Evolutionary conservation across 345 rosid species (phyloP).

Genomic region (Theobroma cacao): DNA sequence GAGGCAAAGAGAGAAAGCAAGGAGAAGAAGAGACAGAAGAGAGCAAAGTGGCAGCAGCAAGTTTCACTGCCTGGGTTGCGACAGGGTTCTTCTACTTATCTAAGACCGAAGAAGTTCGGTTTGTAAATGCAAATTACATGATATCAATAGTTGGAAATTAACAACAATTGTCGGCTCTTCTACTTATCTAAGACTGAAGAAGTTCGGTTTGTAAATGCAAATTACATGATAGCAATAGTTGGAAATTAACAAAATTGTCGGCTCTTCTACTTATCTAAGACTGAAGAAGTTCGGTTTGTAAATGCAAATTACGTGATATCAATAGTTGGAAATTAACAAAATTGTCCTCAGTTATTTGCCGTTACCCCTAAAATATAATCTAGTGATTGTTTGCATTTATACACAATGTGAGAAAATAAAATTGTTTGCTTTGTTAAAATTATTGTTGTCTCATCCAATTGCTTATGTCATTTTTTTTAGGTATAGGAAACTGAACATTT

Average conservation of each 20-base stretch:
- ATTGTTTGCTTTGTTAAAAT: background rate
- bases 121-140: conserved; percentile 28
- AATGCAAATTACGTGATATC: no score
- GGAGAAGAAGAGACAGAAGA: conserved; percentile 54
- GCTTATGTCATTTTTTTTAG: background rate
- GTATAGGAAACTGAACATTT: no score
- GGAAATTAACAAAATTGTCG: no score
- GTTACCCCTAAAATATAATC: background rate
- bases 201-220: no score
- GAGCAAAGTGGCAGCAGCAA: conserved; percentile 71
- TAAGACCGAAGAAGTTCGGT: conserved; percentile 83
- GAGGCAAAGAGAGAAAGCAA: conserved; percentile 50
- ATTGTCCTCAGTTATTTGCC: background rate
- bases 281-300: no score
- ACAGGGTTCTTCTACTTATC: conserved; percentile 57
- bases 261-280: no score
- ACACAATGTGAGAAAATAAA: background rate
- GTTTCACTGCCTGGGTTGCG: conserved; percentile 67
- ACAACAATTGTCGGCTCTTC: no score
- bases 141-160: no score
- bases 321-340: background rate
- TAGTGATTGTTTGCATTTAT: background rate
- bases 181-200: no score
- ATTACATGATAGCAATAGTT: no score
- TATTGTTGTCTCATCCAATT: background rate